These are phyloP conservation scores for Globisporangium spinosum DNA, from an alignment of 352 stramenopile genomes.

Conservation along the genomic window DNA sequence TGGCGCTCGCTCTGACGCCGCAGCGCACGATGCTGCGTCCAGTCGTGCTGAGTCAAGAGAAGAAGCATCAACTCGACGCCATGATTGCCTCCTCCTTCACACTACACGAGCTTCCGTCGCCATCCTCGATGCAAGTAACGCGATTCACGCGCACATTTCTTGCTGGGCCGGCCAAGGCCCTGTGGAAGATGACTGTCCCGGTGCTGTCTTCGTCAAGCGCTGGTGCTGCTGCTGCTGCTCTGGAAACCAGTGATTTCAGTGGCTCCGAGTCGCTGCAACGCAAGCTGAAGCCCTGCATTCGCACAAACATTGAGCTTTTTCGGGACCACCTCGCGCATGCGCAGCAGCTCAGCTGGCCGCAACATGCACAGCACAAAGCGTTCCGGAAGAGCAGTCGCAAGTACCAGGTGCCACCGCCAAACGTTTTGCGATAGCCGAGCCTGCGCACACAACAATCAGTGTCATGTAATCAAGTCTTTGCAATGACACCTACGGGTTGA, in stretches of 20 bases:
- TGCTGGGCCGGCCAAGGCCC: conserved; percentile 47
- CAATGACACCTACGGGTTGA: background rate
- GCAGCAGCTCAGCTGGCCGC: conserved; percentile 50
- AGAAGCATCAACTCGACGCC: conserved; percentile 14
- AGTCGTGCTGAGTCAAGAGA: conserved; percentile 12
- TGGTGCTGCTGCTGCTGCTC: conserved; percentile 4
- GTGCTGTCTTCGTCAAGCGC: conserved; percentile 10
- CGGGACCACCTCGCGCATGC: conserved; percentile 59
- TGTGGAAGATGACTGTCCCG: conserved; percentile 68
- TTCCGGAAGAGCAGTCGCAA: conserved; percentile 14
- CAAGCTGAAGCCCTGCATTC: conserved; percentile 57
- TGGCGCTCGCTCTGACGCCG: conserved; percentile 22
- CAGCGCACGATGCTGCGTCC: conserved; percentile 12
- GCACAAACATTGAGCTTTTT: conserved; percentile 48
- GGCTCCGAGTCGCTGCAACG: conserved; percentile 39
- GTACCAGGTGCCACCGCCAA: conserved; percentile 10
- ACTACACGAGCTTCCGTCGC: conserved; percentile 14
- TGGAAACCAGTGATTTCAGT: conserved; percentile 4
- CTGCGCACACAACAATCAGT: background rate
- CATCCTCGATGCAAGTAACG: conserved; percentile 23
- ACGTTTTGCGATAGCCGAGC: conserved; percentile 1
- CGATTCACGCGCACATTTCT: conserved; percentile 44
- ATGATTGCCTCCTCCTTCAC: background rate
- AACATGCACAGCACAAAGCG: conserved; percentile 33
- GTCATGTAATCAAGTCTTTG: background rate